Conservation (phyloP, 441 rosid genomes). For the Pelargonium citronellum region DNA sequence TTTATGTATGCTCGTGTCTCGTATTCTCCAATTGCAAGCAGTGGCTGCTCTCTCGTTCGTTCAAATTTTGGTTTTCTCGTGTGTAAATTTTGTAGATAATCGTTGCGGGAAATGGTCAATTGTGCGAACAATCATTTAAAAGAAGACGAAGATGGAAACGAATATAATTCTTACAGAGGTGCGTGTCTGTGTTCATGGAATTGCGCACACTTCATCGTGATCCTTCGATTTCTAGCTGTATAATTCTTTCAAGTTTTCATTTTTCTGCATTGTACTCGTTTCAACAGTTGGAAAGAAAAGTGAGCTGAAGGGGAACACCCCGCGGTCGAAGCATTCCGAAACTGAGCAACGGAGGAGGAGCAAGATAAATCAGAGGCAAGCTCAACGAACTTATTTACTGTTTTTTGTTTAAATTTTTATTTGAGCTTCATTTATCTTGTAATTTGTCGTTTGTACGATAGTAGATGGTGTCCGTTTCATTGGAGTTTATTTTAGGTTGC, state of each 20-base stretch:
- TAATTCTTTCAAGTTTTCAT: not conserved
- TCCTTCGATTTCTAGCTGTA: not conserved
- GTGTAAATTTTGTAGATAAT: not conserved
- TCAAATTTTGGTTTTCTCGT: not conserved
- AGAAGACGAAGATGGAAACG: not conserved
- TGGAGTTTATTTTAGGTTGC: not conserved
- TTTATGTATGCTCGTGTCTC: not conserved
- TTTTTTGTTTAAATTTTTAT: not conserved
- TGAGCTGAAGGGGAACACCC: slow-evolving; percentile 31
- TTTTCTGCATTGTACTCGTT: not conserved
- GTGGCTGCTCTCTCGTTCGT: not conserved
- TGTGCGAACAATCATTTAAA: not conserved
- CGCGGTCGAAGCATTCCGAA: slow-evolving; percentile 57
- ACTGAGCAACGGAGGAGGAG: slow-evolving; percentile 65
- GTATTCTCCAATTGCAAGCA: not conserved
- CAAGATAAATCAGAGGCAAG: slow-evolving; percentile 58
- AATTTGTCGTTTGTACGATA: not conserved
- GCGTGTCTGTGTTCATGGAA: not conserved
- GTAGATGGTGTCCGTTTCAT: not conserved
- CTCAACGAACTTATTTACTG: not conserved
- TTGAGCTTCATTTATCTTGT: not conserved
- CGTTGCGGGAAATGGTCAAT: not conserved
- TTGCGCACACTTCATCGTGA: not conserved
- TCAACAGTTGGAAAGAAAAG: slow-evolving; percentile 26
- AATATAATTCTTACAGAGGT: slow-evolving; percentile 1